These are phyloP conservation scores for Biscogniauxia sp. DNA, from an alignment of 2,329 filamentous ascomycete species.

Conservation along the genomic window DNA sequence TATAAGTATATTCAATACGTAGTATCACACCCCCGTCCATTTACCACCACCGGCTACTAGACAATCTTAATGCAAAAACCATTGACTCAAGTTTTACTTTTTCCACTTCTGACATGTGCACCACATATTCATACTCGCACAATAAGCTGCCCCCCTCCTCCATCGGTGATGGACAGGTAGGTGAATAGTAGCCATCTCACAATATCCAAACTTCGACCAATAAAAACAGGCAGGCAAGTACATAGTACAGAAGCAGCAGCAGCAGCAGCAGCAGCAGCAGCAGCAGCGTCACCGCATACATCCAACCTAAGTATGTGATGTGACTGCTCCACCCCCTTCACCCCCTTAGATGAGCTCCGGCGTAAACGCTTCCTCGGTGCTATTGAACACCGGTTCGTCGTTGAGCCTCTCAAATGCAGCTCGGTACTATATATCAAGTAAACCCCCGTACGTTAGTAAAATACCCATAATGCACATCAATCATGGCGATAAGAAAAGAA, in stretches of 20 bases:
- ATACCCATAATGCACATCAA: too few relatives aligned
- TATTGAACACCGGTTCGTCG: slow-evolving; percentile 14
- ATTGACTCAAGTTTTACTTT: neutral
- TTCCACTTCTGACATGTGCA: too few relatives aligned
- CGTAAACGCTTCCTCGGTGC: slow-evolving; percentile 21
- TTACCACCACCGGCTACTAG: neutral
- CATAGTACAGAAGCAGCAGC: neutral
- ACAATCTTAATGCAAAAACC: neutral
- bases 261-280: neutral
- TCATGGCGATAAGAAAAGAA: too few relatives aligned
- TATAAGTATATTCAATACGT: slow-evolving; percentile 1
- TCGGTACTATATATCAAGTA: slow-evolving; percentile 33
- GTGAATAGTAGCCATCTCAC: neutral
- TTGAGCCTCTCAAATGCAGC: slow-evolving; percentile 27
- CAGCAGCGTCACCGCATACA: too few relatives aligned
- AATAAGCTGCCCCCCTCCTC: neutral
- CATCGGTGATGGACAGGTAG: neutral
- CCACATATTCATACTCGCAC: too few relatives aligned
- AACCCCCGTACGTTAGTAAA: slow-evolving; percentile 24
- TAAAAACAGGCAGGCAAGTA: neutral
- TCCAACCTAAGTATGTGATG: too few relatives aligned
- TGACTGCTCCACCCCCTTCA: neutral
- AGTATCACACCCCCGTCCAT: slow-evolving; percentile 3
- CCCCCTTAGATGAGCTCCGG: slow-evolving; percentile 22
- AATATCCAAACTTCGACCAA: neutral